Evolutionary conservation across 495 filamentous ascomycete genomes (phyloP).

Genomic region (Rostrohypoxylon terebratum): DNA sequence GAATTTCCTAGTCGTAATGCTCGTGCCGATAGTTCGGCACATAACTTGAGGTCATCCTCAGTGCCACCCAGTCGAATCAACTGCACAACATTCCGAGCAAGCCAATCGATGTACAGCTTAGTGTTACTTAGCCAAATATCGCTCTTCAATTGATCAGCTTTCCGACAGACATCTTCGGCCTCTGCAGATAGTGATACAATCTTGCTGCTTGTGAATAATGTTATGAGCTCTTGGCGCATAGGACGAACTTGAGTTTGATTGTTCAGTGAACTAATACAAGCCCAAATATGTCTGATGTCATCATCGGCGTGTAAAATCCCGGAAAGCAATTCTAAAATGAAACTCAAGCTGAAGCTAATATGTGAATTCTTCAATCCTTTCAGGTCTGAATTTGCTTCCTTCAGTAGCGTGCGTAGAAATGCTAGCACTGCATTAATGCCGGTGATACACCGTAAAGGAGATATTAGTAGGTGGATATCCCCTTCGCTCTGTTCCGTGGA

Average conservation of each 20-base stretch:
- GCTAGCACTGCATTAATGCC: slow-evolving; percentile 77
- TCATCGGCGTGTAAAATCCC: slow-evolving; percentile 66
- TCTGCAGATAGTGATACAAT: slow-evolving; percentile 80
- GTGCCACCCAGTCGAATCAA: slow-evolving; percentile 57
- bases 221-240: slow-evolving; percentile 56
- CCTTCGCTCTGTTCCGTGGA: slow-evolving; percentile 45
- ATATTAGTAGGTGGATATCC: slow-evolving; percentile 62
- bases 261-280: slow-evolving; percentile 12
- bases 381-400: slow-evolving; percentile 55
- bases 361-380: slow-evolving; percentile 50
- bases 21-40: slow-evolving; percentile 71
- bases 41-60: slow-evolving; percentile 63
- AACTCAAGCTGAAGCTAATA: slow-evolving; percentile 59
- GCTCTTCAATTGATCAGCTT: slow-evolving; percentile 49
- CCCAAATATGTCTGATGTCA: slow-evolving; percentile 67
- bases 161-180: slow-evolving; percentile 67
- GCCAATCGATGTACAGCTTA: slow-evolving; percentile 74
- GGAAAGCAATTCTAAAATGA: slow-evolving; percentile 48
- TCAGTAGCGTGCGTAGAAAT: slow-evolving; percentile 66
- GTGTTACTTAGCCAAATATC: slow-evolving; percentile 75
- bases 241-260: slow-evolving; percentile 35
- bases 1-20: slow-evolving; percentile 78
- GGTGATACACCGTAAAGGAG: slow-evolving; percentile 76
- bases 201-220: slow-evolving; percentile 75
- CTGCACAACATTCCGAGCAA: slow-evolving; percentile 72